Conservation (phyloP, 345 rosid species). For the Carallia brachiata region DNA sequence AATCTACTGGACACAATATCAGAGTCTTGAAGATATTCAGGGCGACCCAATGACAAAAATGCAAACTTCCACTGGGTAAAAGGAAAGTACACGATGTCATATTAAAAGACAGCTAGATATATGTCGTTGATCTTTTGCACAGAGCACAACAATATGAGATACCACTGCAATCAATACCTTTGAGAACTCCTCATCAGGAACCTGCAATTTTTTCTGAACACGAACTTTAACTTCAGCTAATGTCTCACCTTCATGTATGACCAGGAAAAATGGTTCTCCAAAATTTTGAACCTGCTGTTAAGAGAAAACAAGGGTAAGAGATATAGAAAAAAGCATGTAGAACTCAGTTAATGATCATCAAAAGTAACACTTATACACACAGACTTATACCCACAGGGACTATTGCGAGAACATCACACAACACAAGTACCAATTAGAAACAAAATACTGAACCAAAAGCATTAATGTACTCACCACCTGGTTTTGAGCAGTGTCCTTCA, state of each 20-base stretch:
- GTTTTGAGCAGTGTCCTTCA: constrained; percentile 73
- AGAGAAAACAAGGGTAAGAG: neutral
- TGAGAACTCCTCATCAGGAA: constrained; percentile 35
- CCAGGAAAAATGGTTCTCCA: constrained; percentile 96
- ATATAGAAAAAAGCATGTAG: neutral
- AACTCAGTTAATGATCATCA: neutral
- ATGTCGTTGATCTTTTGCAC: neutral
- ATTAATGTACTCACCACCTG: constrained; percentile 44
- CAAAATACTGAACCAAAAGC: neutral
- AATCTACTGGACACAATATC: constrained; percentile 29
- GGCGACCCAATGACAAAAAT: constrained; percentile 69
- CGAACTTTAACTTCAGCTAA: constrained; percentile 71
- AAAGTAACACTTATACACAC: neutral
- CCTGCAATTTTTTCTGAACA: constrained; percentile 36
- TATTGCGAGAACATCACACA: neutral
- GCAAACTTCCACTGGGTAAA: constrained; percentile 39
- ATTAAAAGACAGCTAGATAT: neutral
- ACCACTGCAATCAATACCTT: constrained; percentile 22
- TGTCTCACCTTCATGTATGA: constrained; percentile 87
- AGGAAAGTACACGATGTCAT: neutral
- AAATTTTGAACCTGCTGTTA: constrained; percentile 84
- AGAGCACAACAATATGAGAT: neutral
- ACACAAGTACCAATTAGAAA: neutral
- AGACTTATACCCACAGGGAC: neutral
- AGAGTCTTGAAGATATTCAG: constrained; percentile 37